These are phyloP conservation scores for Microsporum canis DNA, from an alignment of 2,329 filamentous ascomycete genomes.

Conservation along the genomic window DNA sequence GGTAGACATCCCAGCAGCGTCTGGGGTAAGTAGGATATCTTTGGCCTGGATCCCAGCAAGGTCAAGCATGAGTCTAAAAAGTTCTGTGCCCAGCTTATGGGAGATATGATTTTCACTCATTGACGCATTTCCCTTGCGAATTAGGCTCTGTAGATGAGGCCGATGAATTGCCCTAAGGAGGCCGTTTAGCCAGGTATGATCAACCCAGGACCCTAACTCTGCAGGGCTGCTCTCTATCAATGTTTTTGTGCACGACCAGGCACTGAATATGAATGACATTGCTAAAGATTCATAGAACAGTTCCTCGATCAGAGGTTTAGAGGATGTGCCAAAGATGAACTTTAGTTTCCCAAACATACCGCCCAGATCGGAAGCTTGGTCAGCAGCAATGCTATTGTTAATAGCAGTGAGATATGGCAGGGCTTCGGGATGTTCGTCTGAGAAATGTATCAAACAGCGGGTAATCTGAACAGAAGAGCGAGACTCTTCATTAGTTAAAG, in stretches of 20 bases:
- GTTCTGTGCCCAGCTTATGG: background rate
- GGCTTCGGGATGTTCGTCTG: background rate
- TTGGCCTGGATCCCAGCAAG: background rate
- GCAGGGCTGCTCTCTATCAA: background rate
- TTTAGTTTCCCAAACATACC: background rate
- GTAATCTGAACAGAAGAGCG: background rate
- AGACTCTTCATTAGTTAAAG: background rate
- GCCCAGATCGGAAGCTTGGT: background rate
- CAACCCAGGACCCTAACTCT: background rate
- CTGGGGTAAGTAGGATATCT: background rate
- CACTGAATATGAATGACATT: background rate
- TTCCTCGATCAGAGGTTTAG: background rate
- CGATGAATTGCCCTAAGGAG: background rate
- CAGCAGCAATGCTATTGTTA: background rate
- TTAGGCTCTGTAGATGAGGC: background rate
- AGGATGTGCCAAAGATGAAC: background rate
- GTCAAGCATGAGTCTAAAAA: background rate
- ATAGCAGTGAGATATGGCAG: background rate
- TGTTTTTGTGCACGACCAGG: background rate
- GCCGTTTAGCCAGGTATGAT: background rate
- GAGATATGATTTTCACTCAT: background rate
- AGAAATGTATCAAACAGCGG: background rate
- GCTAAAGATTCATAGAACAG: background rate
- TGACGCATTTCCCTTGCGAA: background rate
- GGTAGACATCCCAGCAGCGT: slow-evolving; percentile 10